A percentile compares a stretch with the other conserved stretches of the same genome.
These are phyloP conservation scores for Escovopsis sp. DNA, from an alignment of 2,329 filamentous ascomycete genomes.

Conservation along the genomic window DNA sequence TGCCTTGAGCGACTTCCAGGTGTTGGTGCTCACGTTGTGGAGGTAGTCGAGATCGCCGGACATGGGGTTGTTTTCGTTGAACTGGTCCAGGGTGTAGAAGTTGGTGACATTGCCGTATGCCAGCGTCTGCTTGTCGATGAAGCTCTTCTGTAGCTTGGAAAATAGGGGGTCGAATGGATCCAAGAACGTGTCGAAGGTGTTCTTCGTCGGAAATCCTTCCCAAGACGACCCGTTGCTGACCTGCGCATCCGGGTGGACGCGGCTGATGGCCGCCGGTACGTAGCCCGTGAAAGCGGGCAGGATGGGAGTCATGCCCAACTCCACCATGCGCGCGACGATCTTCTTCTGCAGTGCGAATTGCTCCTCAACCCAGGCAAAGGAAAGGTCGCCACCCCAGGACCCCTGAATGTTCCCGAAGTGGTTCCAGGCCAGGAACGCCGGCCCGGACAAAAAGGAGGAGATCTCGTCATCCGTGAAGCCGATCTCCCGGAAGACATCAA, in stretches of 20 bases:
- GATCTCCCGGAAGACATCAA: conserved; percentile 29
- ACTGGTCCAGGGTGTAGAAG: conserved; percentile 36
- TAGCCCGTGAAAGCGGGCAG: conserved; percentile 35
- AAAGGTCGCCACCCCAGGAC: conserved; percentile 29
- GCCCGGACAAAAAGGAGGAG: conserved; percentile 28
- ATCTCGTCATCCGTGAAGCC: conserved; percentile 29
- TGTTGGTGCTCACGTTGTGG: conserved; percentile 22
- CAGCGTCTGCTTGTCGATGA: conserved; percentile 28
- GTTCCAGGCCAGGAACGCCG: conserved; percentile 36
- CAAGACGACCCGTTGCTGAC: conserved; percentile 28
- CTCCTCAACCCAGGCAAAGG: conserved; percentile 27
- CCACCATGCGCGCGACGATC: conserved; percentile 32
- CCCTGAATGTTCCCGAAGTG: conserved; percentile 37
- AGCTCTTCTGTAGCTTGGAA: conserved; percentile 25
- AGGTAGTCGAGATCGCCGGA: conserved; percentile 30
- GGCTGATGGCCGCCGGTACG: conserved; percentile 25
- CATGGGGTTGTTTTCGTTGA: conserved; percentile 33
- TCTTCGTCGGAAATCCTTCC: conserved; percentile 23
- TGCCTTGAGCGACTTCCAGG: conserved; percentile 30
- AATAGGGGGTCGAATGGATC: conserved; percentile 29
- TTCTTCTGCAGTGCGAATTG: conserved; percentile 32
- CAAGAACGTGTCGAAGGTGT: conserved; percentile 31
- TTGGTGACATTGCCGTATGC: conserved; percentile 31
- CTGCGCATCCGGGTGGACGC: conserved; percentile 25
- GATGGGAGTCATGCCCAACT: conserved; percentile 35